Evolutionary conservation across 768 basidiomycete genomes (phyloP).

Genomic region (Galerina marginata): DNA sequence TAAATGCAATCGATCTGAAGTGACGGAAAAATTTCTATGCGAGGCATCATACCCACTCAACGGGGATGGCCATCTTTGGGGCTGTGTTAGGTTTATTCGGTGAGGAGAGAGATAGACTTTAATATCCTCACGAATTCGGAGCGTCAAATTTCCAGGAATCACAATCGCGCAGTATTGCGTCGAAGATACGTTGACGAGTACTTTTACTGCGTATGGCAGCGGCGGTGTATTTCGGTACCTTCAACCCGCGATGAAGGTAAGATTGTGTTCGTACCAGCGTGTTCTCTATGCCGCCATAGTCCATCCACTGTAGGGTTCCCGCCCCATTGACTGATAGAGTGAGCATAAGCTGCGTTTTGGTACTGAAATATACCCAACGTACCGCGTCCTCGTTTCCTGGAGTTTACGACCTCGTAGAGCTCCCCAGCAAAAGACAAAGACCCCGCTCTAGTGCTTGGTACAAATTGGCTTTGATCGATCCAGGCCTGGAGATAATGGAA

Average conservation of each 20-base stretch:
- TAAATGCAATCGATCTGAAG: neutral
- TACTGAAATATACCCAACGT: no score
- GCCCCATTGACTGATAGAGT: neutral
- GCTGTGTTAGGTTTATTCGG: neutral
- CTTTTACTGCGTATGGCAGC: neutral
- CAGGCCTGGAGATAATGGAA: no score
- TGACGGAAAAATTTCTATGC: neutral
- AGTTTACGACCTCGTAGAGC: no score
- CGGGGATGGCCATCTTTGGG: neutral
- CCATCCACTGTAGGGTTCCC: neutral
- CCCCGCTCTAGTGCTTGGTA: no score
- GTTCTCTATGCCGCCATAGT: slow-evolving; percentile 10
- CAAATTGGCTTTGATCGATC: no score
- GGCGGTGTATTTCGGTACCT: neutral
- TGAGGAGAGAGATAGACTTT: neutral
- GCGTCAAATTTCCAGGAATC: slow-evolving; percentile 11
- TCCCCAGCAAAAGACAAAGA: no score
- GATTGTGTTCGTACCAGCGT: slow-evolving; percentile 9
- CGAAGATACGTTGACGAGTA: neutral
- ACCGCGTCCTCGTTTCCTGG: no score
- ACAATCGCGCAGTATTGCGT: slow-evolving; percentile 7
- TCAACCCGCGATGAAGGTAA: neutral
- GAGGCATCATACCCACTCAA: no score
- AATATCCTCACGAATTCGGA: slow-evolving; percentile 7
- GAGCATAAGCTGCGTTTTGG: no score